phyloP scores from a whole-genome alignment of 106 monocot species.

The Ottelia alismoides region DNA sequence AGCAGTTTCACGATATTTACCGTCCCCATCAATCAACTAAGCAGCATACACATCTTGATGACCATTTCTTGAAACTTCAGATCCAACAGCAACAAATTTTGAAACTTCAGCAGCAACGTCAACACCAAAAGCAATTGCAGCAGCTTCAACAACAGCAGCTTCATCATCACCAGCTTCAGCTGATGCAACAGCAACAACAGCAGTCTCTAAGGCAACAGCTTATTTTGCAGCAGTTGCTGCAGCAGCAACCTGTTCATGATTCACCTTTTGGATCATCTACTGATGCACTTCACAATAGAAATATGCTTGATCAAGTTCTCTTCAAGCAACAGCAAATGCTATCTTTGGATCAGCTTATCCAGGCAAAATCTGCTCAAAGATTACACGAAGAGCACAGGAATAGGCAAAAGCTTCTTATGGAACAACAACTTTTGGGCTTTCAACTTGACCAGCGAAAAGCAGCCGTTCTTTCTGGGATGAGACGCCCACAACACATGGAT shows the following conservation, averaged over 20 bases:
- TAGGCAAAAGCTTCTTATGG: conserved; percentile 45
- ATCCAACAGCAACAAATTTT: conserved; percentile 28
- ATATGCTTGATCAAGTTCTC: conserved; percentile 38
- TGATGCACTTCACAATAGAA: conserved; percentile 15
- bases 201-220: conserved; percentile 55
- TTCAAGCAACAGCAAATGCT: conserved; percentile 38
- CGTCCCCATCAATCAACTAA: conserved; percentile 6
- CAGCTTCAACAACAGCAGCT: conserved; percentile 15
- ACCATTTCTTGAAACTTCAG: conserved; percentile 43
- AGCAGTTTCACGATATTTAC: conserved; percentile 13
- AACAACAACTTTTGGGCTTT: conserved; percentile 56
- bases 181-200: conserved; percentile 38
- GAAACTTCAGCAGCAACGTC: conserved; percentile 30
- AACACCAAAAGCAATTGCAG: conserved; percentile 17
- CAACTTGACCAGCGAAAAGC: conserved; percentile 59
- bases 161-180: conserved; percentile 16
- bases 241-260: conserved; percentile 50
- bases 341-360: conserved; percentile 65
- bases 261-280: conserved; percentile 16
- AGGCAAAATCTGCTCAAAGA: conserved; percentile 41
- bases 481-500: conserved; percentile 41
- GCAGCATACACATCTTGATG: conserved; percentile 45
- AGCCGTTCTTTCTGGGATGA: conserved; percentile 30
- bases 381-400: conserved; percentile 36
- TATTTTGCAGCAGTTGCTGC: conserved; percentile 56